Base-by-base conservation (phyloP, 148 eudicot genomes). In the Oxyria digyna region DNA sequence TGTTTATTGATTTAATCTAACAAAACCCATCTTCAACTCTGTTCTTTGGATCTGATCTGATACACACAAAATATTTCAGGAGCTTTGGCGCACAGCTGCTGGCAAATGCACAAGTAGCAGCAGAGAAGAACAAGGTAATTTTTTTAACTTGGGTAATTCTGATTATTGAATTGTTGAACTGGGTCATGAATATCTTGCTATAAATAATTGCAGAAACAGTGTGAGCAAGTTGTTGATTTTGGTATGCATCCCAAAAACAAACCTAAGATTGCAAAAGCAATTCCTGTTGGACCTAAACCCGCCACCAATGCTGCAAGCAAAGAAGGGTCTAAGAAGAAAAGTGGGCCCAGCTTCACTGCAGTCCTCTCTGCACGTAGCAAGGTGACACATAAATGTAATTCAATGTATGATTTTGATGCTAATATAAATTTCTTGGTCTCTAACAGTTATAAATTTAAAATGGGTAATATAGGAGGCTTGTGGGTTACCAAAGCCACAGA, bases 311-410 rank as follows among this genome's bases (percentile, higher is more conserved):
- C 38, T 35, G 38, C 38, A 2, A 35, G 4, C 38, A 42, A 69
- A 32, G 72, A 67, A 62, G 77, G 43, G 23, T 66, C 67, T 24
- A 71, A 52, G 67, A 74, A 52, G 62, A 74, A 69, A 71, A 75
- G 76, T 67, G 68, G 78, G 18, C 69, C 75, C 10, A 79, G 77
- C 32, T 11, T 81, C 4, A 78, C 85, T 18, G 74, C 85, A 33
- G 71, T 80, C 66, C 82, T 84, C 73, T 76, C 87, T 21, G 85
- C 81, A 21, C 76, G 83, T 3, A 84, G 87, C 83, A 81, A 84
- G 87, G 83, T 80, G 46, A 38, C 2, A 18, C 20, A 63, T 66
- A 63, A 35, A 31, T 35, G 32, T 62, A 5, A 52, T 35, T 23
- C 49, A 26, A 21, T 35, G 38, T 24, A 11, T 32, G 33, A 26